phyloP scores from a whole-genome alignment of 1,284 basidiomycete genomes.

The Ustilago crameri region DNA sequence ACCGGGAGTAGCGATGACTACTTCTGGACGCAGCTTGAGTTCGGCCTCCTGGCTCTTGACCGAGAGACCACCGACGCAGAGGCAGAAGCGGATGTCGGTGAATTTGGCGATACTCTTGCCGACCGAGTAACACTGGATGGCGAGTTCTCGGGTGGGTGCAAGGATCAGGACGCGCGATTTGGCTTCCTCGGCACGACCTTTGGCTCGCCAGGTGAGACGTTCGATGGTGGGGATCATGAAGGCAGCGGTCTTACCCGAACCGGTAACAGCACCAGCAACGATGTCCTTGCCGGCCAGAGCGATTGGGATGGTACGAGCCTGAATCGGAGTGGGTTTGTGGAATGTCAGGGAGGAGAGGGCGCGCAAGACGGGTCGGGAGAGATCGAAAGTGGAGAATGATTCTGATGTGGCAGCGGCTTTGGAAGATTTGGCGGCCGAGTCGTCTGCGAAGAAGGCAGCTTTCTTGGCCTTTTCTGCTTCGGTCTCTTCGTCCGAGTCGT shows the following conservation, averaged over 20 bases:
- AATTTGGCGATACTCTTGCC: slow-evolving; percentile 89
- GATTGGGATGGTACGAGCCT: slow-evolving; percentile 98
- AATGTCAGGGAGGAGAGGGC: slow-evolving; percentile 85
- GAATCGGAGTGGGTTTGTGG: slow-evolving; percentile 89
- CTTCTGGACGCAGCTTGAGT: slow-evolving; percentile 92
- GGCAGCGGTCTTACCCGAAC: slow-evolving; percentile 96
- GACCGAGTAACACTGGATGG: slow-evolving; percentile 96
- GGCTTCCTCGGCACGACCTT: slow-evolving; percentile 86
- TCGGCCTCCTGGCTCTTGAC: slow-evolving; percentile 97
- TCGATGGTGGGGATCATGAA: slow-evolving; percentile 98
- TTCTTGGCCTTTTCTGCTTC: slow-evolving; percentile 60
- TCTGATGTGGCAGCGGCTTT: slow-evolving; percentile 22
- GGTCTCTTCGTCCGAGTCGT: slow-evolving; percentile 52
- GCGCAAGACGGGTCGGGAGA: slow-evolving; percentile 88
- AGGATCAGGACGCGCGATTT: slow-evolving; percentile 93
- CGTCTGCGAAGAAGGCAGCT: slow-evolving; percentile 64
- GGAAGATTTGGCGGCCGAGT: slow-evolving; percentile 20
- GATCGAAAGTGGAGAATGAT: slow-evolving; percentile 83
- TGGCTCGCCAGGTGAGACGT: slow-evolving; percentile 87
- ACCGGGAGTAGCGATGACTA: slow-evolving; percentile 97
- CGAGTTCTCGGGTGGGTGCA: slow-evolving; percentile 95
- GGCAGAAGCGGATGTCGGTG: slow-evolving; percentile 90
- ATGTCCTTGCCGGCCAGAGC: slow-evolving; percentile 94
- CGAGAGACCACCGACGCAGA: slow-evolving; percentile 93
- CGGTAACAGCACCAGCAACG: slow-evolving; percentile 96